Evolutionary conservation across 2,329 filamentous ascomycete genomes (phyloP).

Genomic region (Cladobotryum protrusum): DNA sequence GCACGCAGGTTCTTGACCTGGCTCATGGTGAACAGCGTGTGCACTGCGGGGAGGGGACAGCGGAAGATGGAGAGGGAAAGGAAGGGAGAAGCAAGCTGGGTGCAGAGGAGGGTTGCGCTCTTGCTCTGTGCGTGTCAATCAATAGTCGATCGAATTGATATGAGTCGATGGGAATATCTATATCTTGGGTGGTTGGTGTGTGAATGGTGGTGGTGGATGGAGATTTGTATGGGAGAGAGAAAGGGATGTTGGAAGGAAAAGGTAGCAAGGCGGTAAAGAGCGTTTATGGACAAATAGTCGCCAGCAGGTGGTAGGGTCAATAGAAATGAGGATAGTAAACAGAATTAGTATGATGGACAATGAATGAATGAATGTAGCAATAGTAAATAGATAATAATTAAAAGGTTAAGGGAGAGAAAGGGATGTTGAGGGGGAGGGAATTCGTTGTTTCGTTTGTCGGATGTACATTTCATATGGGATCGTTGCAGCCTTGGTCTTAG

Average conservation of each 20-base stretch:
- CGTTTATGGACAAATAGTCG: neutral
- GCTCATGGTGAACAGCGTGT: slow-evolving; percentile 45
- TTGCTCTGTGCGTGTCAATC: neutral
- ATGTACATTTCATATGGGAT: neutral
- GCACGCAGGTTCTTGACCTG: slow-evolving; percentile 70
- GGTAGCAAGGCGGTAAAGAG: neutral
- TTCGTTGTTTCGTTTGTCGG: neutral
- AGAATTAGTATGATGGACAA: neutral
- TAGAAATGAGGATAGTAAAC: too few relatives aligned
- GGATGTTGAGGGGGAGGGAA: neutral
- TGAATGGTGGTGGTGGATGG: neutral
- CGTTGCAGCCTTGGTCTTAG: neutral
- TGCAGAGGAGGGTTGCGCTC: neutral
- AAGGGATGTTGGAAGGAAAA: too few relatives aligned
- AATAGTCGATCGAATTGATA: neutral
- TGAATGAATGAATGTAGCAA: neutral
- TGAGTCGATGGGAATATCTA: too few relatives aligned
- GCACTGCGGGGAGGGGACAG: slow-evolving; percentile 1
- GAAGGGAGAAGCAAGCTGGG: neutral
- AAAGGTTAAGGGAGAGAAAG: neutral
- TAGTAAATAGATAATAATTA: neutral
- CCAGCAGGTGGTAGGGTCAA: too few relatives aligned
- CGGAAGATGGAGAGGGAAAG: neutral
- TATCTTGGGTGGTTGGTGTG: neutral
- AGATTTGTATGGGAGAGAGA: neutral